phyloP scores from a whole-genome alignment of 768 basidiomycete genomes.

The Wakefieldia striispora region DNA sequence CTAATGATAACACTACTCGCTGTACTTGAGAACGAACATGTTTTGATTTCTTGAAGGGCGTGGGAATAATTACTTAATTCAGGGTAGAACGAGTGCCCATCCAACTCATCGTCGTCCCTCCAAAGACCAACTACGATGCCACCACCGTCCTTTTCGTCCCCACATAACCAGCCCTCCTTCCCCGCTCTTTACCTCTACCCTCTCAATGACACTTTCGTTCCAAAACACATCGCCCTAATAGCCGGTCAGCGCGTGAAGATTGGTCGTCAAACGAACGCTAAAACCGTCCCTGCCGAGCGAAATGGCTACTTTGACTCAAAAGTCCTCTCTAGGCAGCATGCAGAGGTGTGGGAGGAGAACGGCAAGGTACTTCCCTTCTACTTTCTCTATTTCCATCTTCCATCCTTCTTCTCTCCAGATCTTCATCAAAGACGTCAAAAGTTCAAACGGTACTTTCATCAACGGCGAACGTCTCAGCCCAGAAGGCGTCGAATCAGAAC shows the following conservation, averaged over 20 bases:
- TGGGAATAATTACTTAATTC: conserved; percentile 6
- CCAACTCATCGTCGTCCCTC: conserved; percentile 17
- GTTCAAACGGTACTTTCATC: conserved; percentile 97
- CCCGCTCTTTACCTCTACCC: conserved; percentile 77
- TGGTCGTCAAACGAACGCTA: conserved; percentile 92
- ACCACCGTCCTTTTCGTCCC: conserved; percentile 32
- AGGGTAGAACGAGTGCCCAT: conserved; percentile 12
- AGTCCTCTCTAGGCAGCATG: conserved; percentile 90
- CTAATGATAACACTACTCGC: too few species aligned
- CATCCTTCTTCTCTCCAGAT: conserved; percentile 51
- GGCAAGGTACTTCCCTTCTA: conserved; percentile 60
- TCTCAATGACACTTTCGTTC: conserved; percentile 90
- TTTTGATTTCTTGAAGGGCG: too few species aligned
- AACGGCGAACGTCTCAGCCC: conserved; percentile 89
- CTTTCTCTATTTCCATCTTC: conserved; percentile 3
- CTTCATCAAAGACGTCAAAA: conserved; percentile 97
- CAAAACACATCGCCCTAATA: conserved; percentile 87
- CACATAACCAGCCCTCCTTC: conserved; percentile 24
- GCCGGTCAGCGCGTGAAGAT: conserved; percentile 76
- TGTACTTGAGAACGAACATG: too few species aligned
- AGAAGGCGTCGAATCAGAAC: conserved; percentile 89
- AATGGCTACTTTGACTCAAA: conserved; percentile 99
- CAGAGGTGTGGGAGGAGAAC: conserved; percentile 95
- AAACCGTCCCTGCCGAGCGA: conserved; percentile 87
- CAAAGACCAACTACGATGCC: conserved; percentile 28